Percentiles rank a stretch among this genome's conserved stretches.
These are phyloP conservation scores for Aspergillus clavatus DNA, from an alignment of 2,329 filamentous ascomycete species.

Conservation along the genomic window DNA sequence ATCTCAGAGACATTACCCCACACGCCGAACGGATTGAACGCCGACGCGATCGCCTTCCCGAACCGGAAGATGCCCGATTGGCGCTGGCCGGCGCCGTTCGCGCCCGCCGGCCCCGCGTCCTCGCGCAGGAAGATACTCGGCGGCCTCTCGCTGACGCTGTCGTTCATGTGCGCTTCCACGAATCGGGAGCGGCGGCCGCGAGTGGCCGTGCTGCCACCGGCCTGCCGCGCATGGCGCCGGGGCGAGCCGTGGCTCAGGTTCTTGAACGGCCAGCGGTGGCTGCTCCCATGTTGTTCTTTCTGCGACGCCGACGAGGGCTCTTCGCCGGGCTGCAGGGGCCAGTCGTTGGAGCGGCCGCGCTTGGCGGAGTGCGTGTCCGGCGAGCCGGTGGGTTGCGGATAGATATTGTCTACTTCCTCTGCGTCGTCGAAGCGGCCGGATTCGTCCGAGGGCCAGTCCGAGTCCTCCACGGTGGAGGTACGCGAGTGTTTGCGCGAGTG, in stretches of 20 bases:
- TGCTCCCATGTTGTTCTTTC: not conserved
- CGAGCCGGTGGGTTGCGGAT: slow-evolving; percentile 9
- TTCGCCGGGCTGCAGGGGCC: slow-evolving; percentile 31
- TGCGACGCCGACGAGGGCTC: not conserved
- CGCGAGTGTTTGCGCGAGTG: slow-evolving; percentile 30
- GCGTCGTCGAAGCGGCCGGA: slow-evolving; percentile 35
- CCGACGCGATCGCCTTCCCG: slow-evolving; percentile 50
- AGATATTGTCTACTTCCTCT: slow-evolving; percentile 25
- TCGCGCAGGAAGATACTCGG: slow-evolving; percentile 61
- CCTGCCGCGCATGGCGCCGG: slow-evolving; percentile 6
- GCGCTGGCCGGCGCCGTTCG: slow-evolving; percentile 27
- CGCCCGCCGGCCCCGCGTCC: slow-evolving; percentile 18
- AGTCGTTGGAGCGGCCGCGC: slow-evolving; percentile 42
- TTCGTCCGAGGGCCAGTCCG: slow-evolving; percentile 27
- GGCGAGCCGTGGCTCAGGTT: slow-evolving; percentile 10
- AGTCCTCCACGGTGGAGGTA: slow-evolving; percentile 14
- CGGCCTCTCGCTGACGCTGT: slow-evolving; percentile 67
- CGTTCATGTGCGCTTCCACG: slow-evolving; percentile 79
- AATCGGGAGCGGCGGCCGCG: slow-evolving; percentile 59
- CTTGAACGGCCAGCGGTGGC: slow-evolving; percentile 12
- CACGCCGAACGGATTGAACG: slow-evolving; percentile 51
- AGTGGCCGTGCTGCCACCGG: slow-evolving; percentile 13
- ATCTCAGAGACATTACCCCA: slow-evolving; percentile 40
- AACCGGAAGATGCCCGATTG: slow-evolving; percentile 51
- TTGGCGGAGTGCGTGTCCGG: slow-evolving; percentile 35